Percentiles rank a stretch among this genome's conserved stretches.
phyloP scores from a whole-genome alignment of 495 filamentous ascomycete species.

The Aspergillus steynii region DNA sequence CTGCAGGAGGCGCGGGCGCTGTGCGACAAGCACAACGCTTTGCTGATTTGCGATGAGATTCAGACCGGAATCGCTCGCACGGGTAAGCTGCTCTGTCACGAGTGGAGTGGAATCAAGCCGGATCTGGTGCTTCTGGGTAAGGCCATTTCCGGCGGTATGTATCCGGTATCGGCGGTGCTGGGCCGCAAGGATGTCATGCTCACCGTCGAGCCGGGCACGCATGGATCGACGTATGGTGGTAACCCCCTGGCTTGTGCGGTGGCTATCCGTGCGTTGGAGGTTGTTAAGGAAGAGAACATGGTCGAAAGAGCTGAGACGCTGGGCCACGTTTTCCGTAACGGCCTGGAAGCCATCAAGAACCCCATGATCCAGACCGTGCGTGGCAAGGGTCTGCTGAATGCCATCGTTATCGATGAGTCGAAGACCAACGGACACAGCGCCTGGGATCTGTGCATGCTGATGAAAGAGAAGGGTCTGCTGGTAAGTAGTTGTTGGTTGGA shows the following conservation, averaged over 20 bases:
- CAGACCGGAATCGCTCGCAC: conserved; percentile 97
- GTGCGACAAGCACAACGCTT: conserved; percentile 90
- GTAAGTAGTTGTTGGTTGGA: conserved; percentile 48
- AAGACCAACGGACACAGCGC: conserved; percentile 81
- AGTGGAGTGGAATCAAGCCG: conserved; percentile 94
- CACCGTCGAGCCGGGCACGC: conserved; percentile 93
- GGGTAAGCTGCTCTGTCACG: conserved; percentile 86
- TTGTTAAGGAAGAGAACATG: conserved; percentile 88
- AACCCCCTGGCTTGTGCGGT: conserved; percentile 98
- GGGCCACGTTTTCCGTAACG: conserved; percentile 81
- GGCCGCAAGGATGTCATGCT: conserved; percentile 92
- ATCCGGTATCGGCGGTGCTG: conserved; percentile 93
- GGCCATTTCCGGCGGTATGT: conserved; percentile 97
- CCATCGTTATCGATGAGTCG: conserved; percentile 92
- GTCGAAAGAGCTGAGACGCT: conserved; percentile 77
- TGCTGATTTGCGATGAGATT: conserved; percentile 98
- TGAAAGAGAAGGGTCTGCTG: conserved; percentile 94
- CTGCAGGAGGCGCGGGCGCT: conserved; percentile 76
- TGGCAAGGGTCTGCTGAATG: conserved; percentile 94
- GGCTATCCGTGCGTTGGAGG: conserved; percentile 91
- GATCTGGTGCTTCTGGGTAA: conserved; percentile 95
- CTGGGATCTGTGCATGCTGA: conserved; percentile 95
- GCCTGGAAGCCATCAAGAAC: conserved; percentile 67
- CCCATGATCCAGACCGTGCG: conserved; percentile 81
- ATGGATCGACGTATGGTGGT: conserved; percentile 95